phyloP scores from a whole-genome alignment of 2,329 filamentous ascomycete genomes.

The Parastagonospora nodorum region DNA sequence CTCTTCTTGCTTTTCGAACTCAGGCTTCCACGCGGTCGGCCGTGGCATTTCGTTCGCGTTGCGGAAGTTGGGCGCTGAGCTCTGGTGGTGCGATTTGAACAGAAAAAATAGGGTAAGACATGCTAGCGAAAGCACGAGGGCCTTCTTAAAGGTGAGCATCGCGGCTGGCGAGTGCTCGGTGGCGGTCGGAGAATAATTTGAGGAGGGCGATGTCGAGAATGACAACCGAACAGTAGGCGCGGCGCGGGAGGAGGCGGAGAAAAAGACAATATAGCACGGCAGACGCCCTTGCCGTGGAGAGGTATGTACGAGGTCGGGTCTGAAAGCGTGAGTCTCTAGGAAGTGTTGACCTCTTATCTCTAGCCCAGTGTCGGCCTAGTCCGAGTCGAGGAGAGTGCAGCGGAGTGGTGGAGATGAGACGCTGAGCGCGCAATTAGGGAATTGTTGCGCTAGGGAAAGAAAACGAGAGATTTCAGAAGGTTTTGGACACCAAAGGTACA shows the following conservation, averaged over 20 bases:
- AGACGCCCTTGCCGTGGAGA: slow-evolving; percentile 9
- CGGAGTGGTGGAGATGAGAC: slow-evolving; percentile 6
- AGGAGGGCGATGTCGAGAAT: neutral
- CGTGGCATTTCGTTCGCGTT: slow-evolving; percentile 44
- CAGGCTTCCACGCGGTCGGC: slow-evolving; percentile 39
- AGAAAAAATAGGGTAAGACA: slow-evolving; percentile 73
- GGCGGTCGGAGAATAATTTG: neutral
- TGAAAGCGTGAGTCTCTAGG: neutral
- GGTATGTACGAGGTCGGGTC: neutral
- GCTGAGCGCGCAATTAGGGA: neutral
- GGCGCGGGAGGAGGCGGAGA: slow-evolving; percentile 3
- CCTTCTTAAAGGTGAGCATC: slow-evolving; percentile 82
- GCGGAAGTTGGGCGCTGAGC: slow-evolving; percentile 35
- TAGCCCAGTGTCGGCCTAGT: neutral
- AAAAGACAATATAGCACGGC: slow-evolving; percentile 7
- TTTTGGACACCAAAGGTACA: neutral
- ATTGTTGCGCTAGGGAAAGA: neutral
- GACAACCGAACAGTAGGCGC: neutral
- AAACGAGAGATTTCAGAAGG: neutral
- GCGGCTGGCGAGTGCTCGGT: slow-evolving; percentile 24
- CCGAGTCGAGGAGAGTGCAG: slow-evolving; percentile 1
- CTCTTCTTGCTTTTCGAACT: slow-evolving; percentile 10
- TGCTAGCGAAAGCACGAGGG: slow-evolving; percentile 71
- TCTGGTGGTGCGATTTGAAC: slow-evolving; percentile 64
- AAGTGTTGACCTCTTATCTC: slow-evolving; percentile 8